Conservation (phyloP, 2,329 filamentous ascomycete species). For the Pseudogymnoascus verrucosus region DNA sequence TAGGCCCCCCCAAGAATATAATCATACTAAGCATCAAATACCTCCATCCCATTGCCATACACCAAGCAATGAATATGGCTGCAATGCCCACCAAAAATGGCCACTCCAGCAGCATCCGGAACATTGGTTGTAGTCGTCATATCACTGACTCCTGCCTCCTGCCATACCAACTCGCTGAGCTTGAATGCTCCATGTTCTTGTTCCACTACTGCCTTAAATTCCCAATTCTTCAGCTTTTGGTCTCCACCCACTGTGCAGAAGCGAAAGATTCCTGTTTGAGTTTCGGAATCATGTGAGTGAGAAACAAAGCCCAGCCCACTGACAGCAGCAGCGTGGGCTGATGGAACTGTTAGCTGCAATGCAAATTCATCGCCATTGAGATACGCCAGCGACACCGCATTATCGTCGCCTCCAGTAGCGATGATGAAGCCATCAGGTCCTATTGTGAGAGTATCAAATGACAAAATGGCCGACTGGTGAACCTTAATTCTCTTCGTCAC, state of each 20-base stretch:
- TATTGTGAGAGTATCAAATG: constrained; percentile 37
- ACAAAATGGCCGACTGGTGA: constrained; percentile 79
- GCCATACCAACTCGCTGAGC: background rate
- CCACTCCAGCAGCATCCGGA: background rate
- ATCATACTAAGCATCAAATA: background rate
- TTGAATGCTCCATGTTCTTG: background rate
- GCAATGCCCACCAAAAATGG: background rate
- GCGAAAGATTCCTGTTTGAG: constrained; percentile 12
- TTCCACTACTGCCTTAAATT: constrained; percentile 20
- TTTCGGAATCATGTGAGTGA: background rate
- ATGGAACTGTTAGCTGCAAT: constrained; percentile 34
- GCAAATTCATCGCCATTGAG: constrained; percentile 23
- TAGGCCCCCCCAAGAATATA: background rate
- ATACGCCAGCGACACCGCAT: constrained; percentile 58
- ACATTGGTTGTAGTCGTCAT: background rate
- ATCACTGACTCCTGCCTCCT: background rate
- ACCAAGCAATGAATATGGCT: constrained; percentile 1
- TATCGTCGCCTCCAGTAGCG: constrained; percentile 81
- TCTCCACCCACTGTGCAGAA: constrained; percentile 37
- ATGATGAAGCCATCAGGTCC: constrained; percentile 33
- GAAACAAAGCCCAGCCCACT: constrained; percentile 39
- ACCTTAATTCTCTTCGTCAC: constrained; percentile 35
- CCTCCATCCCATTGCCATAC: constrained; percentile 4
- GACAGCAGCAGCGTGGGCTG: constrained; percentile 65
- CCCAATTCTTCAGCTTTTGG: constrained; percentile 41